Evolutionary conservation across 768 basidiomycete genomes (phyloP).

Genomic region (Leucosporidium yakuticum): DNA sequence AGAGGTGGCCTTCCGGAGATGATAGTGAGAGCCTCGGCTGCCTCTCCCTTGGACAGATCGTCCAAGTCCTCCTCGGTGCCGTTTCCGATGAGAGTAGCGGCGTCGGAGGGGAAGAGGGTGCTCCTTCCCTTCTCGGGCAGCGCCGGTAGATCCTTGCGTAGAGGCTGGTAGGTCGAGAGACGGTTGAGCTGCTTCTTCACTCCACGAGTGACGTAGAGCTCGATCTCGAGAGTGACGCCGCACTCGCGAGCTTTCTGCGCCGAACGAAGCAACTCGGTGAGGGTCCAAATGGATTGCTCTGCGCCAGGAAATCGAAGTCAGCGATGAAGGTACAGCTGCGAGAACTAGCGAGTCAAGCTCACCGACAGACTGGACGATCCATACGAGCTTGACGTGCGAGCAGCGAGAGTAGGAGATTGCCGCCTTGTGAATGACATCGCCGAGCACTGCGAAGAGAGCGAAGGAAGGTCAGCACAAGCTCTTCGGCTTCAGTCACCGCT

Average conservation of each 20-base stretch:
- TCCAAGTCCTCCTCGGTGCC: background rate
- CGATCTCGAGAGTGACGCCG: slow-evolving; percentile 2
- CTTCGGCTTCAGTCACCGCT: background rate
- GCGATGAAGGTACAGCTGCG: background rate
- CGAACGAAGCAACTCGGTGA: background rate
- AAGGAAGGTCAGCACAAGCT: too few species aligned
- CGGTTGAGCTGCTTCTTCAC: too few species aligned
- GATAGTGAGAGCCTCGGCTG: background rate
- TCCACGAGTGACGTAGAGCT: background rate
- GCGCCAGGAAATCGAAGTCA: background rate
- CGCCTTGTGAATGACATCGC: slow-evolving; percentile 5
- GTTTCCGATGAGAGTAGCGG: background rate
- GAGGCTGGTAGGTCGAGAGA: too few species aligned
- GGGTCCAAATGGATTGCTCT: background rate
- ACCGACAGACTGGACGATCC: slow-evolving; percentile 17
- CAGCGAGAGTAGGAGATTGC: background rate
- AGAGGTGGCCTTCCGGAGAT: too few species aligned
- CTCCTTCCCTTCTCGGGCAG: too few species aligned
- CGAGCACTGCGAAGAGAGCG: background rate
- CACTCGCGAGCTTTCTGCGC: background rate
- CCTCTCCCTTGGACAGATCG: background rate
- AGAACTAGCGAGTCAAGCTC: background rate
- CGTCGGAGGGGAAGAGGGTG: too few species aligned
- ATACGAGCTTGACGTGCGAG: slow-evolving; percentile 16
- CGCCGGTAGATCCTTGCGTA: too few species aligned